Evolutionary conservation across 306 rosid genomes (phyloP).

Genomic region (Malus sylvestris): DNA sequence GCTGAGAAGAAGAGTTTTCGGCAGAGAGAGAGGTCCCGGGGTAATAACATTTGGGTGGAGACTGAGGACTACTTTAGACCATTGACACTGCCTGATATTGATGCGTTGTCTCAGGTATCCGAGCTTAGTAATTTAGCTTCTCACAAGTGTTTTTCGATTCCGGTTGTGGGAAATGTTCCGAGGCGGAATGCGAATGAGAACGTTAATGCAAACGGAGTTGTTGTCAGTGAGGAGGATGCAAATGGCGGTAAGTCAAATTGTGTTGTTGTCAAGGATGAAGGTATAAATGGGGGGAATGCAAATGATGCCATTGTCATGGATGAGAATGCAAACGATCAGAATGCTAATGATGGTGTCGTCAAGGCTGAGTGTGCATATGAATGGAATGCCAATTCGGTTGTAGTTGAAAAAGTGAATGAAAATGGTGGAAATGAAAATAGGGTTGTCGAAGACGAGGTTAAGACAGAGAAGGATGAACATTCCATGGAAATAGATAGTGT

Average conservation of each 20-base stretch:
- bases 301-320: not conserved
- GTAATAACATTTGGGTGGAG: constrained; percentile 60
- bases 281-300: not conserved
- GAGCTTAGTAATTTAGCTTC: constrained; percentile 31
- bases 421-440: constrained; percentile 10
- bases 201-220: not conserved
- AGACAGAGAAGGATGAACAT: constrained; percentile 16
- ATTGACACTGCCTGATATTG: constrained; percentile 58
- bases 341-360: not conserved
- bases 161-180: constrained; percentile 23
- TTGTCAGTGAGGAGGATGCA: not conserved
- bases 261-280: not conserved
- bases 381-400: not conserved
- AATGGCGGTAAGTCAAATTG: not conserved
- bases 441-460: constrained; percentile 16
- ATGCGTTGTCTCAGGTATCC: constrained; percentile 46
- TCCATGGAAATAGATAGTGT: constrained; percentile 27
- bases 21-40: constrained; percentile 39
- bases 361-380: not conserved
- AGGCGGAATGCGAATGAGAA: constrained; percentile 1
- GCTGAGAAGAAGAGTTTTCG: constrained; percentile 66
- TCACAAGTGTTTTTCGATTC: constrained; percentile 47
- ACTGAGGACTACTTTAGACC: constrained; percentile 76
- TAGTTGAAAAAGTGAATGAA: not conserved
- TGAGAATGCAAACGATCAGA: not conserved